phyloP scores from a whole-genome alignment of 257 asterid genomes.

The Lantana camara region DNA sequence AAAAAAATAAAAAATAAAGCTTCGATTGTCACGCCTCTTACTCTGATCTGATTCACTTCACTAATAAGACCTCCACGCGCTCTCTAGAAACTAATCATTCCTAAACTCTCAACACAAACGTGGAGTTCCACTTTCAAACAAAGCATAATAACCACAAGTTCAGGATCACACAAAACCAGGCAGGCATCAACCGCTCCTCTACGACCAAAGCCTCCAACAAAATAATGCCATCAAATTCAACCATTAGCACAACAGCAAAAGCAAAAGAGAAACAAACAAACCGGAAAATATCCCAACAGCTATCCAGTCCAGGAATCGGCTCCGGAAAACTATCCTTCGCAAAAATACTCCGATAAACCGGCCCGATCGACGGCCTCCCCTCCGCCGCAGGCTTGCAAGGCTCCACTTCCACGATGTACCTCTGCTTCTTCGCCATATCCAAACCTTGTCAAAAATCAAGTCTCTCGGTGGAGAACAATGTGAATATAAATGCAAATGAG shows the following conservation, averaged over 20 bases:
- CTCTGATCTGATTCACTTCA: conserved; percentile 20
- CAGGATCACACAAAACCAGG: conserved; percentile 22
- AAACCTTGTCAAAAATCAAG: conserved; percentile 8
- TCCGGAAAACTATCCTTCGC: conserved; percentile 86
- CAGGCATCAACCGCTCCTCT: conserved; percentile 20
- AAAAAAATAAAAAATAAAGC: neutral
- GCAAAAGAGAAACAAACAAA: conserved; percentile 35
- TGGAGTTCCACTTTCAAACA: conserved; percentile 22
- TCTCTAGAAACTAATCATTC: neutral
- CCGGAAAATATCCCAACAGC: conserved; percentile 99
- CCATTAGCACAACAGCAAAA: neutral
- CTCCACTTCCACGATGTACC: conserved; percentile 64
- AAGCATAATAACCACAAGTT: neutral
- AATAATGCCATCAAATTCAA: neutral
- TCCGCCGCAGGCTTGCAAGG: conserved; percentile 71
- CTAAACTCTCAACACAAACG: conserved; percentile 21
- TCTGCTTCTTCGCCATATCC: conserved; percentile 51
- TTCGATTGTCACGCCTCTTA: conserved; percentile 19
- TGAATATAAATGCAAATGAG: neutral
- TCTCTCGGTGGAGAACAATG: conserved; percentile 11
- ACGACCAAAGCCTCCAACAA: neutral
- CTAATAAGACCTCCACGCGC: neutral
- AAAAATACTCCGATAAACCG: conserved; percentile 71
- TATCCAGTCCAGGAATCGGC: conserved; percentile 66
- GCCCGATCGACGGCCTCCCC: conserved; percentile 84